These are phyloP conservation scores for Spizellomyces punctatus DNA, from an alignment of 192 early-diverging fungal species.

Conservation along the genomic window DNA sequence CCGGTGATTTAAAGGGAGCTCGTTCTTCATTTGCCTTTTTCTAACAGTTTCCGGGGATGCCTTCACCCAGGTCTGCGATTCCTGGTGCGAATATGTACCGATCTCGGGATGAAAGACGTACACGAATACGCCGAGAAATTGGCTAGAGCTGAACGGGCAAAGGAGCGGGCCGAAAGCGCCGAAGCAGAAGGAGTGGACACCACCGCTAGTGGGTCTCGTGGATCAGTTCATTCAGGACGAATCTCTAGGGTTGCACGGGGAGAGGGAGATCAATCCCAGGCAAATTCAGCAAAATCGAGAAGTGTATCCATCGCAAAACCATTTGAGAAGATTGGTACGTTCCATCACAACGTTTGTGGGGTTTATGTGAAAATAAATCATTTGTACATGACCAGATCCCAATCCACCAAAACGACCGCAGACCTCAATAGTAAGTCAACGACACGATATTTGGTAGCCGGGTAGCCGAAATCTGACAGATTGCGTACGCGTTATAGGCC, in stretches of 20 bases:
- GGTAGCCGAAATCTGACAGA: background rate
- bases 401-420: conserved; percentile 20
- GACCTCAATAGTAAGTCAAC: conserved; percentile 12
- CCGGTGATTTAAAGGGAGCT: background rate
- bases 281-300: too few relatives aligned
- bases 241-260: background rate
- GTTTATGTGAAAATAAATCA: too few relatives aligned
- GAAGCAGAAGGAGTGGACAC: background rate
- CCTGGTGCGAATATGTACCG: conserved; percentile 62
- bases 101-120: conserved; percentile 60
- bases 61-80: conserved; percentile 54
- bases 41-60: background rate
- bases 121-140: conserved; percentile 56
- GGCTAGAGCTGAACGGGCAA: conserved; percentile 44
- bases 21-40: background rate
- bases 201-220: conserved; percentile 5
- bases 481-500: background rate
- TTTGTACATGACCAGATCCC: conserved; percentile 7
- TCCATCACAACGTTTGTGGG: too few relatives aligned
- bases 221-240: background rate
- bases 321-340: too few relatives aligned
- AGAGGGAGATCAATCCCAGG: conserved; percentile 1
- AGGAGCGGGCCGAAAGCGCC: conserved; percentile 26
- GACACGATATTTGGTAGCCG: background rate
- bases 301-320: too few relatives aligned